Percentiles rank a stretch among this genome's conserved stretches.
These are phyloP conservation scores for Phoma sp. DNA, from an alignment of 2,329 filamentous ascomycete species.

Conservation along the genomic window DNA sequence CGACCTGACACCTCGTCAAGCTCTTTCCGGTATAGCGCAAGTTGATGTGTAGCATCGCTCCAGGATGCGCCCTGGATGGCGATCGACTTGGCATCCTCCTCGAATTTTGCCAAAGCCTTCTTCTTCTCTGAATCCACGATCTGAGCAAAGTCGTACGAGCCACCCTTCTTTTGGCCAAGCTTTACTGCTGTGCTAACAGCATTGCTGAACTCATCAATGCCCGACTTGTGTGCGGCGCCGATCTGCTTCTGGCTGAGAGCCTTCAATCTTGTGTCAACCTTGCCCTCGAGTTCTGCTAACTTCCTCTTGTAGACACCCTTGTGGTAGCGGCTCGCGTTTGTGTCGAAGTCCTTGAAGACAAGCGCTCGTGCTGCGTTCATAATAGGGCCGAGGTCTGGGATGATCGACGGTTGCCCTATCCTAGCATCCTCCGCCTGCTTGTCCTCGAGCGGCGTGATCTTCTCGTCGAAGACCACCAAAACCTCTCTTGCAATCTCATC, in stretches of 20 bases:
- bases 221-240: constrained; percentile 85
- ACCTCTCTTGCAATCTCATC: constrained; percentile 96
- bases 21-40: constrained; percentile 84
- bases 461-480: constrained; percentile 79
- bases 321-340: constrained; percentile 91
- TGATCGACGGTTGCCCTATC: constrained; percentile 74
- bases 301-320: constrained; percentile 94
- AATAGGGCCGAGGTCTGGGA: constrained; percentile 75
- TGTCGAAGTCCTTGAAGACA: constrained; percentile 84
- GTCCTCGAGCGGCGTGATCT: constrained; percentile 85
- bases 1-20: constrained; percentile 86
- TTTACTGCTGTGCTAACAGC: constrained; percentile 89
- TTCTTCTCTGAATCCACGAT: constrained; percentile 87
- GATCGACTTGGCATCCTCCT: constrained; percentile 75
- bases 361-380: constrained; percentile 77
- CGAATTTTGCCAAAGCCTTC: constrained; percentile 76
- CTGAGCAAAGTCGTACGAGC: constrained; percentile 90
- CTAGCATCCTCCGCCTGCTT: constrained; percentile 78
- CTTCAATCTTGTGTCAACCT: constrained; percentile 89
- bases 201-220: constrained; percentile 83
- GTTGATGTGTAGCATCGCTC: constrained; percentile 86
- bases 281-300: constrained; percentile 80
- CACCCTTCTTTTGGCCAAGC: constrained; percentile 88
- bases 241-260: constrained; percentile 88
- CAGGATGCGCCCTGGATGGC: constrained; percentile 81